Conservation (phyloP, 257 asterid species). For the Ehretia macrophylla region DNA sequence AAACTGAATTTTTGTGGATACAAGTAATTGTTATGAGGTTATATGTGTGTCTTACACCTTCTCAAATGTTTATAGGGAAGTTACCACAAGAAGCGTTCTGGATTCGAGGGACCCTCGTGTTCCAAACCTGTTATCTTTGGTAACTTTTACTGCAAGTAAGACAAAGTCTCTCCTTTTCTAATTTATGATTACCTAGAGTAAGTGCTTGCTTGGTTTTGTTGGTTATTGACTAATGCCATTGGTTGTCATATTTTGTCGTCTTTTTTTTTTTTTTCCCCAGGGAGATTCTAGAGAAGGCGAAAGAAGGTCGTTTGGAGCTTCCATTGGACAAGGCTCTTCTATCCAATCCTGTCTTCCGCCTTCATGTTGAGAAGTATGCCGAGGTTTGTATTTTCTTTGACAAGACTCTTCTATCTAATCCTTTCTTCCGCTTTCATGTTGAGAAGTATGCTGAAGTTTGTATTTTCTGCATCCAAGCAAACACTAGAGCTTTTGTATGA, state of each 20-base stretch:
- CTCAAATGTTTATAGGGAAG: too few relatives aligned
- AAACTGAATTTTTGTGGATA: too few relatives aligned
- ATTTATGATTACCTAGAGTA: neutral
- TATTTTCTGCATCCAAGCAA: slow-evolving; percentile 5
- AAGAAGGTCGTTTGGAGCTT: slow-evolving; percentile 65
- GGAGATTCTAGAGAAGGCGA: slow-evolving; percentile 73
- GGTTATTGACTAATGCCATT: neutral
- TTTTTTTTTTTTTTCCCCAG: slow-evolving; percentile 34
- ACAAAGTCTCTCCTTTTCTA: too few relatives aligned
- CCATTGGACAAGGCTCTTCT: slow-evolving; percentile 82
- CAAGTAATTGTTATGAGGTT: too few relatives aligned
- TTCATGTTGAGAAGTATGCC: too few relatives aligned
- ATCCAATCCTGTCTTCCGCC: slow-evolving; percentile 59
- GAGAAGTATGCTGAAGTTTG: slow-evolving; percentile 60
- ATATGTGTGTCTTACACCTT: too few relatives aligned
- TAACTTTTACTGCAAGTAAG: slow-evolving; percentile 69
- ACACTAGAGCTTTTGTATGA: too few relatives aligned
- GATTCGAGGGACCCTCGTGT: slow-evolving; percentile 92
- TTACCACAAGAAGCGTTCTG: slow-evolving; percentile 89
- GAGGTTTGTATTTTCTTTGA: too few relatives aligned
- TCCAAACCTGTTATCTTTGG: slow-evolving; percentile 77
- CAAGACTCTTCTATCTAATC: too few relatives aligned
- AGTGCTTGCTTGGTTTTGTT: too few relatives aligned
- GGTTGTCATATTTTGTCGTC: too few relatives aligned
- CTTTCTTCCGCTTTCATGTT: too few relatives aligned